phyloP scores from a whole-genome alignment of 2,329 filamentous ascomycete species.

The Xylaria sp. region DNA sequence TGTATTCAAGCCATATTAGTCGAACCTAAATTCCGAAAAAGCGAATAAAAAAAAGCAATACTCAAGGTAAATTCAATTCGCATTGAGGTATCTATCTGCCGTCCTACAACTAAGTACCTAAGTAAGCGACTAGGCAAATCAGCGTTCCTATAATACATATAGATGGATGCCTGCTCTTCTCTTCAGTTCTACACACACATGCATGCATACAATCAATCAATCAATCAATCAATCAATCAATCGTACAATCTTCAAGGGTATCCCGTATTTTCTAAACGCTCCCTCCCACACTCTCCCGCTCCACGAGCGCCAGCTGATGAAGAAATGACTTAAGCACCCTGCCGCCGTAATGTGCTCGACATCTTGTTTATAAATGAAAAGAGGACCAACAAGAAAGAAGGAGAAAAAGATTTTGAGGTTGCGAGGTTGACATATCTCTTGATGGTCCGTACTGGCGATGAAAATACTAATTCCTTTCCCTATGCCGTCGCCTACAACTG shows the following conservation, averaged over 20 bases:
- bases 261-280: background rate
- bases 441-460: background rate
- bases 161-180: background rate
- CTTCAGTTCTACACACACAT: background rate
- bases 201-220: background rate
- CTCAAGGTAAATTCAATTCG: slow-evolving; percentile 6
- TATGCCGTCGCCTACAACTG: background rate
- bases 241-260: slow-evolving; percentile 22
- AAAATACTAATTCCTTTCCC: background rate
- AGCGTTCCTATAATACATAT: slow-evolving; percentile 13
- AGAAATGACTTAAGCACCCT: slow-evolving; percentile 1
- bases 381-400: background rate
- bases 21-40: background rate
- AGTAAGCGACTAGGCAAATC: background rate
- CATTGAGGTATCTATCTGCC: slow-evolving; percentile 29
- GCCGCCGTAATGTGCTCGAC: background rate
- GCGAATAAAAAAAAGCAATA: background rate
- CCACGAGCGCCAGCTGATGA: slow-evolving; percentile 10
- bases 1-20: background rate
- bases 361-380: background rate
- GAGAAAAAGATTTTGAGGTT: background rate
- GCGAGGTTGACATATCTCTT: background rate
- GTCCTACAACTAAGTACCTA: background rate
- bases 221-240: slow-evolving; percentile 1
- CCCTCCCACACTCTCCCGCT: background rate